Evolutionary conservation across 2,329 filamentous ascomycete genomes (phyloP).

Genomic region (Hypocreales sp.): DNA sequence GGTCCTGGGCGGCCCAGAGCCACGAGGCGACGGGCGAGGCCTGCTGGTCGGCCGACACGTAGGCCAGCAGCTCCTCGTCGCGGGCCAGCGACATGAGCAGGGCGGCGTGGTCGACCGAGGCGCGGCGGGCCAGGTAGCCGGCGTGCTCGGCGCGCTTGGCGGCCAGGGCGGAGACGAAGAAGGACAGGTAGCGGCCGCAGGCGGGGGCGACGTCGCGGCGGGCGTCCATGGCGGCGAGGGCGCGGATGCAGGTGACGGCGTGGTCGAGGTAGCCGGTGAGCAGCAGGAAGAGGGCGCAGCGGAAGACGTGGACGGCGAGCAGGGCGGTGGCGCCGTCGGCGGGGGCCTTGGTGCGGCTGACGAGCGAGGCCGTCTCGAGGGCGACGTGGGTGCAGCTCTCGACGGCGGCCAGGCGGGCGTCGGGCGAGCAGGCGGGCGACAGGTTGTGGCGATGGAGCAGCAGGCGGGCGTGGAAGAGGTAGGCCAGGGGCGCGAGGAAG

Average conservation of each 20-base stretch:
- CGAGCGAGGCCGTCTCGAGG: slow-evolving; percentile 62
- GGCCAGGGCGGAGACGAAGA: slow-evolving; percentile 58
- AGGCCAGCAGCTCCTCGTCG: slow-evolving; percentile 81
- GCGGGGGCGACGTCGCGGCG: slow-evolving; percentile 56
- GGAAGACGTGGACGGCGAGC: slow-evolving; percentile 73
- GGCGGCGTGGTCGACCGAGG: slow-evolving; percentile 15
- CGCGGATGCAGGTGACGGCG: slow-evolving; percentile 58
- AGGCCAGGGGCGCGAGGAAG: slow-evolving; percentile 58
- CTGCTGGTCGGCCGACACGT: slow-evolving; percentile 76
- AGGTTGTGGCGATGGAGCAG: slow-evolving; percentile 83
- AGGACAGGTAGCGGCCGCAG: slow-evolving; percentile 68
- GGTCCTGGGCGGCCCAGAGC: slow-evolving; percentile 60
- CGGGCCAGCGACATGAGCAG: slow-evolving; percentile 21
- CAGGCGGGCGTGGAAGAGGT: slow-evolving; percentile 71
- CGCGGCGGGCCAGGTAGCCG: slow-evolving; percentile 18
- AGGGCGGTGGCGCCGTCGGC: slow-evolving; percentile 57
- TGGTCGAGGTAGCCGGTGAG: slow-evolving; percentile 58
- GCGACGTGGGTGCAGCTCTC: slow-evolving; percentile 62
- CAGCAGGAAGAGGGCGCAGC: slow-evolving; percentile 67
- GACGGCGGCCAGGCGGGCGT: slow-evolving; percentile 55
- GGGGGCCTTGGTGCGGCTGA: slow-evolving; percentile 50
- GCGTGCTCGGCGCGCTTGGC: slow-evolving; percentile 34
- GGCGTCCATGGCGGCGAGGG: slow-evolving; percentile 55
- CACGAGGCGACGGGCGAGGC: slow-evolving; percentile 62
- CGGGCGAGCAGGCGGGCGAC: slow-evolving; percentile 49